A percentile compares a stretch with the other conserved stretches of the same genome.
phyloP scores from a whole-genome alignment of 257 asterid genomes.

The Scutellaria minor region DNA sequence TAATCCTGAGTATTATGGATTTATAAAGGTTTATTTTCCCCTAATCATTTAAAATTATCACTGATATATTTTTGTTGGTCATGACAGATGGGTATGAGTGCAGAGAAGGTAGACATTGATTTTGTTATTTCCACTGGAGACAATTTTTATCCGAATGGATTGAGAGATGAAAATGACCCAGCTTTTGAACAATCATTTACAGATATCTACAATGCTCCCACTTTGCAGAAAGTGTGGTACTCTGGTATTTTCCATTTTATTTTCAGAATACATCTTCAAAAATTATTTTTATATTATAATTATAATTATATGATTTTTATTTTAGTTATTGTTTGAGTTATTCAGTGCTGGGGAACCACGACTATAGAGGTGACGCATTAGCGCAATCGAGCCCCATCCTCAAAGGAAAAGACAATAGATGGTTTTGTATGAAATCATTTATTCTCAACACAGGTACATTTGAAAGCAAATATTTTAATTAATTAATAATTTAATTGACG shows the following conservation, averaged over 20 bases:
- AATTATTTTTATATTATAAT: not conserved
- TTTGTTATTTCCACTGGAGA: constrained; percentile 71
- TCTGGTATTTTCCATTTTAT: constrained; percentile 42
- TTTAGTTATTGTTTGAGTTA: too few species aligned
- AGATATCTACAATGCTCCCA: constrained; percentile 54
- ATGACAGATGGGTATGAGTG: constrained; percentile 62
- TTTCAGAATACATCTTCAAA: not conserved
- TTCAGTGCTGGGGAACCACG: constrained; percentile 82
- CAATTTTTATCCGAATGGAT: constrained; percentile 65
- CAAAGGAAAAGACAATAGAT: constrained; percentile 51
- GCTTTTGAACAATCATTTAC: constrained; percentile 63
- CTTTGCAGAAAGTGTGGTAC: constrained; percentile 68
- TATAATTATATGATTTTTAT: too few species aligned
- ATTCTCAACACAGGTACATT: constrained; percentile 48
- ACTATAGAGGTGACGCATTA: constrained; percentile 73
- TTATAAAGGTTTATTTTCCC: too few species aligned
- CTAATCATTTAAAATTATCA: too few species aligned
- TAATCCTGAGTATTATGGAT: too few species aligned
- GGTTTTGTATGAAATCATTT: constrained; percentile 71
- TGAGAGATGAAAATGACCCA: constrained; percentile 52
- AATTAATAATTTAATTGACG: not conserved
- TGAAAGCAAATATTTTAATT: not conserved
- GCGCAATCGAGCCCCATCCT: constrained; percentile 72
- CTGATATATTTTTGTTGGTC: too few species aligned
- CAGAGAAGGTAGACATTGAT: constrained; percentile 50